These are phyloP conservation scores for Lanmaoa pseudosensibilis DNA, from an alignment of 768 basidiomycete species.

Conservation along the genomic window DNA sequence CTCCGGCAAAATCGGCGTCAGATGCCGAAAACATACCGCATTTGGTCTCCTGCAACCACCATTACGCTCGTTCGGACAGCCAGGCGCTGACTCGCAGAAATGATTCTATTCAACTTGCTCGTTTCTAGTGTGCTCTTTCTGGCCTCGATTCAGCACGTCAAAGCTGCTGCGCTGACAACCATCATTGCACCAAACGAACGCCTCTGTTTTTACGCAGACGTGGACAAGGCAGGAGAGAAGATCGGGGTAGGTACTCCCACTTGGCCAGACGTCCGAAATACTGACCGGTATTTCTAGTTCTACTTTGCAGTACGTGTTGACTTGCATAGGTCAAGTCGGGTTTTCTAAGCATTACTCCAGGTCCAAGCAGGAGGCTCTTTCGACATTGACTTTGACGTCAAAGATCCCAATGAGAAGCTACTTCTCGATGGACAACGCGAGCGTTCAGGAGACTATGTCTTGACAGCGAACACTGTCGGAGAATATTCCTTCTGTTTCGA, in stretches of 20 bases:
- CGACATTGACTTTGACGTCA: slow-evolving; percentile 92
- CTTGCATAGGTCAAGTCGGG: not conserved
- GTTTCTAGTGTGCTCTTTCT: slow-evolving; percentile 28
- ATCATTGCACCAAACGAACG: slow-evolving; percentile 75
- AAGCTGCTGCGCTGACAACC: slow-evolving; percentile 76
- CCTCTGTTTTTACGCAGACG: slow-evolving; percentile 93
- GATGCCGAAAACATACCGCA: slow-evolving; percentile 20
- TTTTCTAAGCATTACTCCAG: slow-evolving; percentile 36
- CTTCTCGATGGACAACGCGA: slow-evolving; percentile 87
- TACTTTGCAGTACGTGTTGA: slow-evolving; percentile 83
- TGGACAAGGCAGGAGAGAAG: slow-evolving; percentile 94
- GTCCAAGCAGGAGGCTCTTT: slow-evolving; percentile 97
- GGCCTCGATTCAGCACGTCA: slow-evolving; percentile 34
- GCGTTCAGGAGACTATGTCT: slow-evolving; percentile 94
- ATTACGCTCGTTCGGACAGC: not conserved
- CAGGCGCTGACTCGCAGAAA: slow-evolving; percentile 2
- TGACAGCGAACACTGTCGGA: slow-evolving; percentile 89
- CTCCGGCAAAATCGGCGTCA: slow-evolving; percentile 23
- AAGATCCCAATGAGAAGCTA: slow-evolving; percentile 86
- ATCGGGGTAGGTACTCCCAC: slow-evolving; percentile 62
- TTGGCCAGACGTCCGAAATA: not conserved
- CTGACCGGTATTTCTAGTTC: slow-evolving; percentile 53
- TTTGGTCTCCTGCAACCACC: not conserved
- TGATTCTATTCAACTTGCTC: slow-evolving; percentile 27
- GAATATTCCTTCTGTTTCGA: slow-evolving; percentile 97